Evolutionary conservation across 1,284 basidiomycete genomes (phyloP).

Genomic region (Cystobasidium pallidum): DNA sequence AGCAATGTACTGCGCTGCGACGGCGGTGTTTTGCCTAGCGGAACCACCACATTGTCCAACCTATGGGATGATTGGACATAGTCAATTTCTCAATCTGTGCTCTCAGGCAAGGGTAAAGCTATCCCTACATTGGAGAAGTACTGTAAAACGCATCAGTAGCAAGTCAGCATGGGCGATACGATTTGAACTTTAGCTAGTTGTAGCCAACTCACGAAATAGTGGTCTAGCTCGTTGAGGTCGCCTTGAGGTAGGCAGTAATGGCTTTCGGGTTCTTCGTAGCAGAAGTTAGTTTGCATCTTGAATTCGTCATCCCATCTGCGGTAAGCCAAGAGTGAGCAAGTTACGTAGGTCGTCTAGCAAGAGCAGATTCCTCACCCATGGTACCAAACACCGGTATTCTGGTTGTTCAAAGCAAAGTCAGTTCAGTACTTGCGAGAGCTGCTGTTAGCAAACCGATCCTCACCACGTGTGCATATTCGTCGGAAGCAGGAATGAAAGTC

Average conservation of each 20-base stretch:
- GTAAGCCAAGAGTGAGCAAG: neutral
- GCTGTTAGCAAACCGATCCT: neutral
- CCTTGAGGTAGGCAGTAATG: slow-evolving; percentile 20
- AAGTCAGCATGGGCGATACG: neutral
- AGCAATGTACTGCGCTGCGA: slow-evolving; percentile 23
- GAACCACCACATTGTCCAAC: slow-evolving; percentile 42
- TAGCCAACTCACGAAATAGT: slow-evolving; percentile 22
- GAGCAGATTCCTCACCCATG: neutral
- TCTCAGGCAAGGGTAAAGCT: no score
- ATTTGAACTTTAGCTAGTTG: no score
- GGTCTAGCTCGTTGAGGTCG: slow-evolving; percentile 11
- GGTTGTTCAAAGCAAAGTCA: neutral
- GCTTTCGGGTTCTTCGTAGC: slow-evolving; percentile 40
- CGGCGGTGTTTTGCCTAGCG: slow-evolving; percentile 10
- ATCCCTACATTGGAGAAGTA: slow-evolving; percentile 33
- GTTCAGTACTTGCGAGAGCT: neutral
- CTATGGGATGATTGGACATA: slow-evolving; percentile 10
- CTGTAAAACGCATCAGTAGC: neutral
- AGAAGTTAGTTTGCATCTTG: slow-evolving; percentile 34
- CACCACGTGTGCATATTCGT: slow-evolving; percentile 50
- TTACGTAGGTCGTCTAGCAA: neutral
- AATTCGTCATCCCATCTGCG: slow-evolving; percentile 26
- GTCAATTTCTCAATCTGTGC: no score
- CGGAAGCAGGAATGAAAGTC: slow-evolving; percentile 49
- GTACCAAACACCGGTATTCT: slow-evolving; percentile 30